Percentiles rank a stretch among this genome's conserved stretches.
Conservation (phyloP, 208 protist species). For the Leishmania major region DNA sequence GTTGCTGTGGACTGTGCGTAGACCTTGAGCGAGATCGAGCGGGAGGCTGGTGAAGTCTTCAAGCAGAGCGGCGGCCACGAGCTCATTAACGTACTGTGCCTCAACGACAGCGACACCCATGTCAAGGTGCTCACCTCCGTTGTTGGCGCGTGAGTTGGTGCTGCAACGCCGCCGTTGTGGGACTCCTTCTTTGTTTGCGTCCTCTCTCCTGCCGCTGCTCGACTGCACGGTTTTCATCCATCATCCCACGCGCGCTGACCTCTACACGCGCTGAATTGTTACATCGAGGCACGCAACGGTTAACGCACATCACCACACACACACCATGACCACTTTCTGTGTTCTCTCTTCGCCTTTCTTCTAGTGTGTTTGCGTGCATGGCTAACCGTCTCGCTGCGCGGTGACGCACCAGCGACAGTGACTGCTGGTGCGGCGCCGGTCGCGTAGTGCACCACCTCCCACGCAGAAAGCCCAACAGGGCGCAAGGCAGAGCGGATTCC, state of each 20-base stretch:
- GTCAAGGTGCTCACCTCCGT: constrained; percentile 21
- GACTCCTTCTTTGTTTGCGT: not conserved
- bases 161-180: not conserved
- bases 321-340: not conserved
- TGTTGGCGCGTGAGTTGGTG: not conserved
- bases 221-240: not conserved
- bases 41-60: constrained; percentile 4
- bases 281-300: not conserved
- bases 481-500: not conserved
- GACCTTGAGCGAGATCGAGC: constrained; percentile 36
- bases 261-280: too few species aligned
- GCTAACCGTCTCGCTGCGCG: not conserved
- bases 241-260: not conserved
- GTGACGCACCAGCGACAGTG: not conserved
- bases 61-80: constrained; percentile 27
- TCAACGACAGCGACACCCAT: constrained; percentile 46
- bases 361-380: not conserved
- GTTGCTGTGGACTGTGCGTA: constrained; percentile 52
- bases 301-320: not conserved
- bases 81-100: constrained; percentile 33
- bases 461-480: not conserved
- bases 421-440: not conserved
- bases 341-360: not conserved
- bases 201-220: not conserved
- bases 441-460: not conserved